These are phyloP conservation scores for Litsea cubeba DNA, from an alignment of 164 flowering plant genomes.

Conservation along the genomic window DNA sequence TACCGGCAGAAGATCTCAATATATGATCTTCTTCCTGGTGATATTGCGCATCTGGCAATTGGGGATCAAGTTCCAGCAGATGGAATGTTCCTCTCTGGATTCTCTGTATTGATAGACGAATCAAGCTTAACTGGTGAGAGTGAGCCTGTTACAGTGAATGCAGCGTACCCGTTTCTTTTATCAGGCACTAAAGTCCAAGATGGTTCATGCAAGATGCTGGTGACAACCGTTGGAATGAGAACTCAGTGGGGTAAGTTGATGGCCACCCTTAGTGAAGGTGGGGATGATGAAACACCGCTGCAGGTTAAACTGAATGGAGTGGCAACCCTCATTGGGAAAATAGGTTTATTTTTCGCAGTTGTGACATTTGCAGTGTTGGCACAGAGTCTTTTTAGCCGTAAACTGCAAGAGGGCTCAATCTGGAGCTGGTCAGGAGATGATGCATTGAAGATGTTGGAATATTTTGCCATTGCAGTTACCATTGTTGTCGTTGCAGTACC, in stretches of 20 bases:
- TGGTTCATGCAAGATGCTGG: conserved; percentile 93
- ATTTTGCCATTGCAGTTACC: conserved; percentile 89
- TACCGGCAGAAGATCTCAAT: conserved; percentile 80
- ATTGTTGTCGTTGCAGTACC: conserved; percentile 98
- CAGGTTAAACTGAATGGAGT: conserved; percentile 94
- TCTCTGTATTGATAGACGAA: conserved; percentile 71
- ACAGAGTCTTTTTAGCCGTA: conserved; percentile 60
- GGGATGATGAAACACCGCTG: conserved; percentile 96
- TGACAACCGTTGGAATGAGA: conserved; percentile 97
- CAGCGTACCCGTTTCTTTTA: conserved; percentile 64
- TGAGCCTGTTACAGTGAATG: conserved; percentile 64
- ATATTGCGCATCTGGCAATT: conserved; percentile 77
- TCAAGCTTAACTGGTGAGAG: conserved; percentile 94
- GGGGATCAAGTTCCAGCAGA: conserved; percentile 98
- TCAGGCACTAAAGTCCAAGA: conserved; percentile 97
- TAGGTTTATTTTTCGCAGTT: conserved; percentile 87
- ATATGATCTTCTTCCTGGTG: conserved; percentile 86
- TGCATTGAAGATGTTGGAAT: conserved; percentile 69
- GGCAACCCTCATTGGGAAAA: conserved; percentile 89
- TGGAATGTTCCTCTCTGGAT: conserved; percentile 84
- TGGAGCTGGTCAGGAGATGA: conserved; percentile 84
- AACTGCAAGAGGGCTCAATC: conserved; percentile 54
- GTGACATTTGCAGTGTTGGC: conserved; percentile 86
- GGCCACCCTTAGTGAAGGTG: conserved; percentile 96
- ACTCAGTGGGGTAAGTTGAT: conserved; percentile 97